Evolutionary conservation across 2,329 filamentous ascomycete species (phyloP).

Genomic region (Pseudopyricularia javanii): DNA sequence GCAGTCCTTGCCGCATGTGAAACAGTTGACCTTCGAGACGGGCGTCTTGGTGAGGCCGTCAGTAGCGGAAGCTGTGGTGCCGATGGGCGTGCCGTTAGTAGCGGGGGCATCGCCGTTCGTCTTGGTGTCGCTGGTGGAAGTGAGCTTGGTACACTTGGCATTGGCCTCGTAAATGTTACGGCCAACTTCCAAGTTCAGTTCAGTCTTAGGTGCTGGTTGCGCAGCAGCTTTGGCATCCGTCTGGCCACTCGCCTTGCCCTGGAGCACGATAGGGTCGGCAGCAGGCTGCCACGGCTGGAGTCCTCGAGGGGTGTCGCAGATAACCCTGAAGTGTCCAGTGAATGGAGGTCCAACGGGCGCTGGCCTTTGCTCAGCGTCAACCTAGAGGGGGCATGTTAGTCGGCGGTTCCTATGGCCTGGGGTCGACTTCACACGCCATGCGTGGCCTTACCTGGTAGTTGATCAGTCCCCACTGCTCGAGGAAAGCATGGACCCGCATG

Average conservation of each 20-base stretch:
- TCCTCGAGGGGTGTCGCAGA: conserved; percentile 88
- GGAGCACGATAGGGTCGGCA: conserved; percentile 55
- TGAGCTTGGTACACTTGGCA: conserved; percentile 63
- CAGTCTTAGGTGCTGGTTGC: conserved; percentile 56
- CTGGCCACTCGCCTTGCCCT: conserved; percentile 46
- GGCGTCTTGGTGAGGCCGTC: conserved; percentile 55
- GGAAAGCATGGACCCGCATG: conserved; percentile 95
- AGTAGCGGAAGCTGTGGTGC: conserved; percentile 14
- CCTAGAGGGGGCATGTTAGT: conserved; percentile 36
- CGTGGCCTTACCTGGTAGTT: conserved; percentile 81
- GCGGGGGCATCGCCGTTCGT: conserved; percentile 61
- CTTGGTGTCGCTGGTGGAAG: conserved; percentile 51
- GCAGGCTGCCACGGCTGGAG: conserved; percentile 92
- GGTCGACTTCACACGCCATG: too few relatives aligned
- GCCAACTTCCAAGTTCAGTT: conserved; percentile 83
- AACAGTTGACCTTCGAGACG: conserved; percentile 65
- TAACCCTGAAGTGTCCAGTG: conserved; percentile 93
- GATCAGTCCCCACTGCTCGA: conserved; percentile 97
- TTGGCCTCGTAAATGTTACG: conserved; percentile 93
- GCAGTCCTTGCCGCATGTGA: conserved; percentile 87
- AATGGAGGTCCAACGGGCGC: conserved; percentile 94
- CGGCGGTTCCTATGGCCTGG: too few relatives aligned
- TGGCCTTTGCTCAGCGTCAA: conserved; percentile 88
- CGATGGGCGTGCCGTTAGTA: conserved; percentile 49
- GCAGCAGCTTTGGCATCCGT: conserved; percentile 66